Base-by-base conservation (phyloP, 192 early-diverging fungal species). In the Irineochytrium annulatum region DNA sequence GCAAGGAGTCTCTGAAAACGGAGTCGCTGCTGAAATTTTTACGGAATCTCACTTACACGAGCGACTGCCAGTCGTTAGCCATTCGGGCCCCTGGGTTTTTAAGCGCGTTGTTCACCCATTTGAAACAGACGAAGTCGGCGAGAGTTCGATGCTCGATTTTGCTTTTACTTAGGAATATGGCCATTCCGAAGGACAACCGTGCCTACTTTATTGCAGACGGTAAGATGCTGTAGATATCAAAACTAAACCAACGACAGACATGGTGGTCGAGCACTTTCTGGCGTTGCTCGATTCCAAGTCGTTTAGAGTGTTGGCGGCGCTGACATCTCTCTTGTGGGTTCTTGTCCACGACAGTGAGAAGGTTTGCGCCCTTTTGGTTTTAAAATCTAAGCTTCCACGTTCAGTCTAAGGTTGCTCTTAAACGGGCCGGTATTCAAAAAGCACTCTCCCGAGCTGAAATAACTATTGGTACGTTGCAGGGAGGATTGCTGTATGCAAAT, bases 311-410 rank as follows among this genome's bases (percentile, higher is more conserved):
- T 48, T 54, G 19, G 46, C 44, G 5, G 35, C 55, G 27, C 24
- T 60, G 17, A 67, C 66, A n/a, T 34, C 63, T 26, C 45, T 77
- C 13, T 6, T 77, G 28, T 60, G 63, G 53, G 52, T 57, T 11
- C 44, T 77, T 33, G 41, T 69, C 0, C 58, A 67, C 55, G 67
- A 70, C 26, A 69, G 61, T 44, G 75, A 77, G 63, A 77, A 77
- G 66, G 65, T 61, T n/a, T n/a, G n/a, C n/a, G n/a, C n/a, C n/a
- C n/a, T n/a, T n/a, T n/a, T n/a, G n/a, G n/a, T n/a, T n/a, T n/a
- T n/a, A n/a, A n/a, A n/a, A n/a, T n/a, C n/a, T n/a, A n/a, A n/a
- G n/a, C n/a, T n/a, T n/a, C n/a, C n/a, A n/a, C n/a, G n/a, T n/a
- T n/a, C n/a, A n/a, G n/a, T n/a, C n/a, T n/a, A n/a, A n/a, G n/a